Percentiles rank a stretch among this genome's conserved stretches.
These are phyloP conservation scores for Botrytis deweyae DNA, from an alignment of 2,329 filamentous ascomycete species.

Conservation along the genomic window DNA sequence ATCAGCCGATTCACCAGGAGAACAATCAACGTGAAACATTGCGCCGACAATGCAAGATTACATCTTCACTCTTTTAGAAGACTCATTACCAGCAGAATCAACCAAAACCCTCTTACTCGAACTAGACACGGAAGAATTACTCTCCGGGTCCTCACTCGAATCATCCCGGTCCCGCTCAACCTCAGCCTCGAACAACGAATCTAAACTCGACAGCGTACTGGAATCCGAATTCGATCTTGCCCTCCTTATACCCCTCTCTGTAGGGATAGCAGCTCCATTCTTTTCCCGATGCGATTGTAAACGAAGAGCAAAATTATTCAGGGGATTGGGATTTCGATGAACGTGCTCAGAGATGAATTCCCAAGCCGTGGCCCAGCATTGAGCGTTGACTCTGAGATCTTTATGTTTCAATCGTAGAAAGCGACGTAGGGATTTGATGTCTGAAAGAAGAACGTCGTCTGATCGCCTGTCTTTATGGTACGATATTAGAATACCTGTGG, in stretches of 20 bases:
- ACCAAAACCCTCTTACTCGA: neutral
- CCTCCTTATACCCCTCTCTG: neutral
- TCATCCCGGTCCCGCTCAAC: neutral
- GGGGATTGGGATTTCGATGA: neutral
- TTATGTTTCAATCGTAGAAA: conserved; percentile 38
- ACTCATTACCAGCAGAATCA: too few species aligned
- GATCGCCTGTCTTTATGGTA: conserved; percentile 36
- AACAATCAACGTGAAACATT: neutral
- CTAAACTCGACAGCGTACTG: neutral
- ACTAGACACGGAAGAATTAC: neutral
- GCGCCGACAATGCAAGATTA: neutral
- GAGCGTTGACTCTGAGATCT: conserved; percentile 40
- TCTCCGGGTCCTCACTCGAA: neutral
- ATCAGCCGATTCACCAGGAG: neutral
- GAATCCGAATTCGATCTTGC: neutral
- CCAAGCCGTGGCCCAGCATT: conserved; percentile 39
- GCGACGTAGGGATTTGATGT: conserved; percentile 39
- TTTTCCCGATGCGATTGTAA: conserved; percentile 11
- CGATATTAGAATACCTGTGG: conserved; percentile 38
- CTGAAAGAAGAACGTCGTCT: conserved; percentile 37
- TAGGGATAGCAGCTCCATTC: neutral
- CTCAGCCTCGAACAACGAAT: conserved; percentile 5
- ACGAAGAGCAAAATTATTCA: neutral
- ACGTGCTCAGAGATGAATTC: conserved; percentile 31
- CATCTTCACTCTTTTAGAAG: conserved; percentile 1